Base-by-base conservation (phyloP, 2,329 filamentous ascomycete genomes). In the Eutypella sp. region DNA sequence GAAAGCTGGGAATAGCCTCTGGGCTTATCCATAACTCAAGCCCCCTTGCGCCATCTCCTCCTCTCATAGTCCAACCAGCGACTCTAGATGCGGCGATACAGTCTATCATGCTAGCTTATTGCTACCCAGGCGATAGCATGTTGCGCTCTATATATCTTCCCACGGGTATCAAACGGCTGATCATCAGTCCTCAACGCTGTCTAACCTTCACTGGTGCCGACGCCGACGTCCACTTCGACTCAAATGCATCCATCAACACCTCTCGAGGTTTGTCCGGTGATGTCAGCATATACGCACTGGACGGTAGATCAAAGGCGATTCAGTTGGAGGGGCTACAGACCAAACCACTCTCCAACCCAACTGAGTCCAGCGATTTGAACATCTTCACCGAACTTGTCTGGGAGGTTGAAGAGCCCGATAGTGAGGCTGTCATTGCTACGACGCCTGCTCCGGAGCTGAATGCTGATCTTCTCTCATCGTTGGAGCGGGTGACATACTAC, bases 251-350 rank as follows among this genome's bases (percentile, higher is more conserved):
- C 1, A 34, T 41, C 20, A 16, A n/a, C 9, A 37, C 25, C 19
- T 34, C 29, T 33, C 15, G 27, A 5, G 20, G 41, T 16, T 22
- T 43, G n/a, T 43, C 41, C 3, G 47, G 44, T 4, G 49, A 51
- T 29, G 49, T 45, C 18, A 43, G 31, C 24, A 45, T 51, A 4
- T 51, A 44, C 16, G 48, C 48, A 8, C 46, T 41, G 1, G 36
- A 46, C 5, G 46, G 48, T n/a, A 40, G 13, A 3, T 18, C 15
- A 13, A 40, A 33, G 40, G 43, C 42, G 2, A 47, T 51, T 34
- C 48, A 51, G 25, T 31, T 51, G 2, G 43, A 51, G 33, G 44
- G 46, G 5, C 43, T 51, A 2, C 42, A 48, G 23, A 48, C 46
- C 9, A 34, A 44, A 8, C 48, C 48, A 18, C 11, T 51, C 5